These are phyloP conservation scores for Cucumis cinereus DNA, from an alignment of 306 rosid species.

Conservation along the genomic window DNA sequence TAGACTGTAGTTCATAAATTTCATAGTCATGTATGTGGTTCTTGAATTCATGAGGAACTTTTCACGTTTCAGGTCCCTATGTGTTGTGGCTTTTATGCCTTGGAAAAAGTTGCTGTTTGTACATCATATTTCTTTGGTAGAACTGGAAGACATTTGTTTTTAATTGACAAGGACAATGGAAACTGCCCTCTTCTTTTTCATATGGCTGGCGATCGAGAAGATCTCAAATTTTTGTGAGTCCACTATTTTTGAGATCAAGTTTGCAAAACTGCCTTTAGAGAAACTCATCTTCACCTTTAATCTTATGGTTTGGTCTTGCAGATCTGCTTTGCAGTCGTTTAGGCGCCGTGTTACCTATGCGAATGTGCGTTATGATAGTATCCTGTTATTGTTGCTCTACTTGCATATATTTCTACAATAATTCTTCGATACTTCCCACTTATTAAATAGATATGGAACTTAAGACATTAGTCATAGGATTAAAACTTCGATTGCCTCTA, in stretches of 20 bases:
- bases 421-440: not conserved
- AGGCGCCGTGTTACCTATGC: conserved; percentile 72
- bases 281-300: conserved; percentile 9
- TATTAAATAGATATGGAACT: not conserved
- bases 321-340: conserved; percentile 82
- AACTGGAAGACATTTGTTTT: conserved; percentile 66
- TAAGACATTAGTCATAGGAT: not conserved
- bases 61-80: conserved; percentile 46
- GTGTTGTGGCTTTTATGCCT: conserved; percentile 49
- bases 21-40: not conserved
- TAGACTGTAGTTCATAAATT: not conserved
- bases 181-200: conserved; percentile 80
- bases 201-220: conserved; percentile 58
- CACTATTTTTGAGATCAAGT: not conserved
- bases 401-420: not conserved
- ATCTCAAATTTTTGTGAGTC: conserved; percentile 65
- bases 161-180: conserved; percentile 43
- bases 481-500: not conserved
- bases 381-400: conserved; percentile 24
- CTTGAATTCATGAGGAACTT: conserved; percentile 12
- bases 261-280: not conserved
- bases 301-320: conserved; percentile 18
- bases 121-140: conserved; percentile 49
- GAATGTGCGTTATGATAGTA: conserved; percentile 63
- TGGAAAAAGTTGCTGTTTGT: conserved; percentile 54